Evolutionary conservation across 169 alveolate genomes (phyloP), one percentile per base, ranked within the genome.

Genomic region (Toxoplasma gondii): DNA sequence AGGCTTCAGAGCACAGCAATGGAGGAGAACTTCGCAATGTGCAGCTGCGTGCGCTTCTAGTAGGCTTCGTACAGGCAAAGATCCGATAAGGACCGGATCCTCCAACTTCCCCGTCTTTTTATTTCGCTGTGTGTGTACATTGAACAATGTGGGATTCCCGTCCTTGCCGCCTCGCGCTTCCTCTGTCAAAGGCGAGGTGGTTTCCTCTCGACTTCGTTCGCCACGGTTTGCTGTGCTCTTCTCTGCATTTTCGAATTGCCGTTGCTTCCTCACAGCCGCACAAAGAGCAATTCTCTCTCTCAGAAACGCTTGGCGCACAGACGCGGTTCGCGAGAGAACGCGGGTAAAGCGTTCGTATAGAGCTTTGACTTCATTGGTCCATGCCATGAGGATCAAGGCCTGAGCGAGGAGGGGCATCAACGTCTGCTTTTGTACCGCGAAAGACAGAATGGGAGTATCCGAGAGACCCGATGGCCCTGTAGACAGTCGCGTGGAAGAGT

Each of bases 361-460:
- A 12, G 86, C 86, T n/a, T 78, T 78, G 39, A 78, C 86, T n/a
- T 78, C 86, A n/a, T 78, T 78, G 43, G 86, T 78, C 86, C 86
- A 78, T 19, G 86, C 86, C 86, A 93, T 95, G 45, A 95, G 90
- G 19, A 95, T 82, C 24, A 93, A 38, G 36, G 96, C 91, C 74
- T 96, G 87, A 0, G 97, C 97, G 45, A 96, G 67, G 7, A 96
- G 94, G 24, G 97, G 97, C 78, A 94, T 38, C 34, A 96, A 74
- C n/a, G 96, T 94, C 87, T 96, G 95, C 94, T 95, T 91, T 45
- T 94, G 84, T 19, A 96, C 91, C 87, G 95, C 87, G 69, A 94
- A 96, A 88, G 92, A 92, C 41, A 91, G 82, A 44, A 96, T 96
- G 0, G 97, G 97, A 53, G 97, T 95, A 87, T 96, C 97, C 70